Conservation (phyloP, 177 flowering plant species). For the Vitis hybrid region DNA sequence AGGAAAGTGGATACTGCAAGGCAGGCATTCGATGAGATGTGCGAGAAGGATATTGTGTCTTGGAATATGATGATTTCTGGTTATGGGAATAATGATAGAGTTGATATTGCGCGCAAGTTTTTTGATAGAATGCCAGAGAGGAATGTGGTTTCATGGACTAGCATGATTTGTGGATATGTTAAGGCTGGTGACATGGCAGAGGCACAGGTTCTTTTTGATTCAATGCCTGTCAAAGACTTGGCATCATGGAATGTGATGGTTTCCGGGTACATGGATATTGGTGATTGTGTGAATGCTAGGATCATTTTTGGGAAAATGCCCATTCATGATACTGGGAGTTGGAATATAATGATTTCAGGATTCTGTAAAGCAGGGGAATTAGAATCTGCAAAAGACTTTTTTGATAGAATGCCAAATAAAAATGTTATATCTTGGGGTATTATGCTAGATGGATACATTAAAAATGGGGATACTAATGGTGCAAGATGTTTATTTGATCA, state of each 20-base stretch:
- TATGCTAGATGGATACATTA: slow-evolving; percentile 42
- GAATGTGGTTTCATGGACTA: slow-evolving; percentile 42
- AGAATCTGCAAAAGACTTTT: slow-evolving; percentile 25
- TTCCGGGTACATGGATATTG: slow-evolving; percentile 33
- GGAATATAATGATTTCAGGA: slow-evolving; percentile 39
- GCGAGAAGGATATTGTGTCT: slow-evolving; percentile 29
- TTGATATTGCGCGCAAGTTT: slow-evolving; percentile 27
- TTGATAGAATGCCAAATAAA: slow-evolving; percentile 31
- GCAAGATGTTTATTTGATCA: slow-evolving; percentile 38
- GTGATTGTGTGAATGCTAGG: slow-evolving; percentile 29
- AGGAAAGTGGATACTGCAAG: slow-evolving; percentile 27
- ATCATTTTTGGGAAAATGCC: slow-evolving; percentile 32
- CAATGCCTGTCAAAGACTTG: slow-evolving; percentile 31
- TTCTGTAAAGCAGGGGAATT: slow-evolving; percentile 33
- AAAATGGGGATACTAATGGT: slow-evolving; percentile 25
- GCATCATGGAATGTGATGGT: slow-evolving; percentile 39
- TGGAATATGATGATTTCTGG: slow-evolving; percentile 45
- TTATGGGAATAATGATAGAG: slow-evolving; percentile 18
- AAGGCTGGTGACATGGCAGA: slow-evolving; percentile 36
- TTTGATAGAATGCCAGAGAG: slow-evolving; percentile 35
- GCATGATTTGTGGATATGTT: slow-evolving; percentile 38
- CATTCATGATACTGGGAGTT: slow-evolving; percentile 24
- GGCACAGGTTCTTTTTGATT: slow-evolving; percentile 29
- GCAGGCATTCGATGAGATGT: slow-evolving; percentile 32
- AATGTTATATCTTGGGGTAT: slow-evolving; percentile 36